Evolutionary conservation across 805 yeast genomes (phyloP).

Genomic region (Cyberlindnera saturnus): DNA sequence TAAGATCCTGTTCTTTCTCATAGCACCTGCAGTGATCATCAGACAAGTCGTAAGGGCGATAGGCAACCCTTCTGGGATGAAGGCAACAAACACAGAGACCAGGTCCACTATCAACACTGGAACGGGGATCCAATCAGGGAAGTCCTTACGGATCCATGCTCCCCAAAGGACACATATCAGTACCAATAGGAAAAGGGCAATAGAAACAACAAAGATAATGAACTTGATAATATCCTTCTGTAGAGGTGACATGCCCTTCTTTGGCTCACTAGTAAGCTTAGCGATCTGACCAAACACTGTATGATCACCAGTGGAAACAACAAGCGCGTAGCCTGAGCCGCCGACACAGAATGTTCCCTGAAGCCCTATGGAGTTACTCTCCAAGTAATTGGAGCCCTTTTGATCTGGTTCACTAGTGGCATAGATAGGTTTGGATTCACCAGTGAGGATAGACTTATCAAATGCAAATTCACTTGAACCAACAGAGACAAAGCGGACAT

Average conservation of each 20-base stretch:
- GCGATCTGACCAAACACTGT: conserved; percentile 44
- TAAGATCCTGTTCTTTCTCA: conserved; percentile 40
- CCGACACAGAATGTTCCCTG: conserved; percentile 40
- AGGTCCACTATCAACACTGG: conserved; percentile 36
- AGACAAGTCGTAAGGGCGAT: conserved; percentile 46
- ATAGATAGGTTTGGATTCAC: conserved; percentile 39
- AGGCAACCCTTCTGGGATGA: conserved; percentile 47
- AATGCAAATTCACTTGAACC: conserved; percentile 34
- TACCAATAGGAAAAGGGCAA: conserved; percentile 26
- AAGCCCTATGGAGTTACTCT: conserved; percentile 36
- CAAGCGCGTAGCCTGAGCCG: conserved; percentile 39
- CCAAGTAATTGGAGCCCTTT: conserved; percentile 34
- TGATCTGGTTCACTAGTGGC: conserved; percentile 26
- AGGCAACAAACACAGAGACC: conserved; percentile 42
- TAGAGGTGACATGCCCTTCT: conserved; percentile 34
- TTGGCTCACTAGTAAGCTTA: conserved; percentile 33
- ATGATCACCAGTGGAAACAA: conserved; percentile 37
- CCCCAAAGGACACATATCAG: conserved; percentile 36
- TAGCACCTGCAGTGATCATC: conserved; percentile 39
- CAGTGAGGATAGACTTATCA: conserved; percentile 43
- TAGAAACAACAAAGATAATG: conserved; percentile 23
- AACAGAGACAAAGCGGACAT: conserved; percentile 33
- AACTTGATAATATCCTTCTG: conserved; percentile 36
- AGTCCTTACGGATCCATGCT: conserved; percentile 33
- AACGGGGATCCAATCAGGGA: conserved; percentile 37